Base-by-base conservation (phyloP, 2,329 filamentous ascomycete species). In the Fusarium cyanostomum region DNA sequence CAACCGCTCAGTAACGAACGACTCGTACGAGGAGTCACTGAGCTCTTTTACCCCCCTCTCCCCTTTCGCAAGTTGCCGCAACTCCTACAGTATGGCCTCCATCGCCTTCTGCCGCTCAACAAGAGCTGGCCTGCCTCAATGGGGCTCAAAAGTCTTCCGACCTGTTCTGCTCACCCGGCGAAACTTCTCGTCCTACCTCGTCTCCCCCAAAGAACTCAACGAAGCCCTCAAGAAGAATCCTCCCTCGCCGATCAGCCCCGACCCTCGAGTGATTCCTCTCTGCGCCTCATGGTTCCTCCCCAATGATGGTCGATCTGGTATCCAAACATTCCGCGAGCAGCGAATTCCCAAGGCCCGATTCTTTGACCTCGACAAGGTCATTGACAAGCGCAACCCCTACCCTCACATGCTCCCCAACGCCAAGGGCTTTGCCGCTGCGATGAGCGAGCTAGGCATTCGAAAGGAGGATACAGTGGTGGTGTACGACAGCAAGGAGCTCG, bases 251-350 rank as follows among this genome's bases (percentile, higher is more conserved):
- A 91, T 94, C 70, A 92, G 91, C 59, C 90, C 92, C 38, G 88
- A 92, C 11, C 91, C 94, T 1, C 89, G 91, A 67, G 89, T 96
- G 38, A 88, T 99, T 51, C 92, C 95, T 3, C 84, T 99, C 37
- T 97, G 94, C 78, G 95, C 94, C 42, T 86, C 92, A 21, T 99
- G 95, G 95, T 99, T 97, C 74, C 86, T 99, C 63, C 95, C 95
- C 63, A 98, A 97, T 76, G 94, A 97, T 68, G 86, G 86, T 51
- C 89, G 93, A 61, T 91, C 86, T 45, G 95, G 95, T 51, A 87
- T 91, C 68, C 84, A 95, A 64, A 87, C 89, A 38, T 99, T 94
- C 81, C 86, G 88, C 67, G 86, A 92, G 74, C 86, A 89, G 73
- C 92, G 92, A 71, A 95, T 99, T 64, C 94, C 94, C 18, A 89